phyloP scores from a whole-genome alignment of 1,284 basidiomycete genomes.

The Cryptococcus sp. region DNA sequence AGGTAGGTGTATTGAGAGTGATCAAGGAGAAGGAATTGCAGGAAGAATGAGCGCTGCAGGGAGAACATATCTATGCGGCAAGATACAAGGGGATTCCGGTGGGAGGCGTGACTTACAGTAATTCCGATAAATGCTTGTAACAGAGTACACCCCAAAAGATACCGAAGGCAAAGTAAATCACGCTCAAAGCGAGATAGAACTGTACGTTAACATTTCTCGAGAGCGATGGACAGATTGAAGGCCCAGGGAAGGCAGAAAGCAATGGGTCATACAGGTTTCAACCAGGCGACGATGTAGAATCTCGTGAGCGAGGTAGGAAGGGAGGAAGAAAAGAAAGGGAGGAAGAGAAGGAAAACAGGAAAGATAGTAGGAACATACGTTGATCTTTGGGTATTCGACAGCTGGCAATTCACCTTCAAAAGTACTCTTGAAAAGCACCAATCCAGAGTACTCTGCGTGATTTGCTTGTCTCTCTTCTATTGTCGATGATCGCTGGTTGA shows the following conservation, averaged over 20 bases:
- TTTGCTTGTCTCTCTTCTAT: constrained; percentile 41
- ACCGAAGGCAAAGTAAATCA: constrained; percentile 68
- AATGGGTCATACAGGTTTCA: no score
- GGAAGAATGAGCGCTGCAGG: neutral
- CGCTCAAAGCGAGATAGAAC: constrained; percentile 84
- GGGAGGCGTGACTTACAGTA: constrained; percentile 55
- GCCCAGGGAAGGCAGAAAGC: no score
- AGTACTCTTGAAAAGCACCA: constrained; percentile 79
- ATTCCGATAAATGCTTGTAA: constrained; percentile 72
- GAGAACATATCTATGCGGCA: no score
- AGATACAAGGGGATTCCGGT: no score
- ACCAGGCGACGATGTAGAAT: no score
- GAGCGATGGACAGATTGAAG: no score
- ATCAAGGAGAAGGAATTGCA: no score
- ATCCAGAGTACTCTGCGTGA: constrained; percentile 77
- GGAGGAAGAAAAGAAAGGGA: no score
- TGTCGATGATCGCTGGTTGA: constrained; percentile 25
- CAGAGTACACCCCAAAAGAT: constrained; percentile 79
- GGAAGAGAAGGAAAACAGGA: no score
- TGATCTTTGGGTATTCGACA: constrained; percentile 96
- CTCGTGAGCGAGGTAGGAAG: no score
- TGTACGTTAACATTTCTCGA: constrained; percentile 43
- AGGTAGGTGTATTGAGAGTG: neutral
- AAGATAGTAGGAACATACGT: constrained; percentile 56
- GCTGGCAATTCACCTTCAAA: constrained; percentile 88